A percentile compares a stretch with the other conserved stretches of the same genome.
phyloP scores from a whole-genome alignment of 2,329 filamentous ascomycete species.

The Cladosporium oxysporum region DNA sequence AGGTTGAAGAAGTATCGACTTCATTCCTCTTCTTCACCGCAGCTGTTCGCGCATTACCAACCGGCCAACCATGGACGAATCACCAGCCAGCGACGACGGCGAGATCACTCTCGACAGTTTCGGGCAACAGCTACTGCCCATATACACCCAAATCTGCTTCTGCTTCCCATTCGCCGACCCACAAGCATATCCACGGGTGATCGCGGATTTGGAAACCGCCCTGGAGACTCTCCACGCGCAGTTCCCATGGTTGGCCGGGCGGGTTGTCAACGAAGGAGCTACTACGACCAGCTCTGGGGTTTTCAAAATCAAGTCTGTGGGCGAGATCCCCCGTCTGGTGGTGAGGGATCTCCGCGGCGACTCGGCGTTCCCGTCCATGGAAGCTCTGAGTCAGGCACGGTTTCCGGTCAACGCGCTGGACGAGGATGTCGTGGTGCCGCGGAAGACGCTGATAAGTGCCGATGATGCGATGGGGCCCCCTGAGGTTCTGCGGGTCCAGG shows the following conservation, averaged over 20 bases:
- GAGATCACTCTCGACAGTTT: conserved; percentile 42
- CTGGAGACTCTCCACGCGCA: conserved; percentile 41
- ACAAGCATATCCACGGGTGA: conserved; percentile 29
- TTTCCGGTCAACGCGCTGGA: conserved; percentile 19
- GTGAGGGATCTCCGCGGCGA: conserved; percentile 49
- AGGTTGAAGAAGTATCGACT: not conserved
- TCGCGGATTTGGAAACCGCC: conserved; percentile 22
- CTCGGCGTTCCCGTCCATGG: conserved; percentile 41
- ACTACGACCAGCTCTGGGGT: conserved; percentile 34
- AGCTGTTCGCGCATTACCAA: not conserved
- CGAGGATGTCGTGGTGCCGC: conserved; percentile 14
- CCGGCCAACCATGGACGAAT: not conserved
- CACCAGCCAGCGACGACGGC: not conserved
- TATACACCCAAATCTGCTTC: conserved; percentile 52
- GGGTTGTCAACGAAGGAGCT: conserved; percentile 42
- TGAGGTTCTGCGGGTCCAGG: conserved; percentile 21
- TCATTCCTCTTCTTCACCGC: not conserved
- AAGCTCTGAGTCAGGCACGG: conserved; percentile 22
- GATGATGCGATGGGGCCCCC: not conserved
- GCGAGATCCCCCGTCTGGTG: conserved; percentile 39
- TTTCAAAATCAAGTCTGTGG: conserved; percentile 44
- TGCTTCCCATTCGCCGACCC: conserved; percentile 40
- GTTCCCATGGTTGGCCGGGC: conserved; percentile 54
- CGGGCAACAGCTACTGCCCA: conserved; percentile 44
- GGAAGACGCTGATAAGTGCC: conserved; percentile 1